Evolutionary conservation across 2,329 filamentous ascomycete species (phyloP).

Genomic region (Botryotinia globosa): DNA sequence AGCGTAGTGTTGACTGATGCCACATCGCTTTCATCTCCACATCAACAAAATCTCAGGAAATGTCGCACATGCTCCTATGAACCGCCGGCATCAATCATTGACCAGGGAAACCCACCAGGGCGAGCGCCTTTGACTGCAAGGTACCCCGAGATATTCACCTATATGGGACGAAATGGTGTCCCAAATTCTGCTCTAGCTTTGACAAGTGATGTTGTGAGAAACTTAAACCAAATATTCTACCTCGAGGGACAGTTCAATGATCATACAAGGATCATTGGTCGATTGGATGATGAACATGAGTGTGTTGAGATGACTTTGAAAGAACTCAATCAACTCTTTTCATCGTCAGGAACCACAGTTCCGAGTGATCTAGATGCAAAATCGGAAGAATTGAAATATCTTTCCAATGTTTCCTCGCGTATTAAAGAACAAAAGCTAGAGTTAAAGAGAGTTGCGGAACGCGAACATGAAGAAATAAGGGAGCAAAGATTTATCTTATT

Average conservation of each 20-base stretch:
- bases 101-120: not conserved
- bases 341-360: not conserved
- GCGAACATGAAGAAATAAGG: not conserved
- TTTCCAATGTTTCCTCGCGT: not conserved
- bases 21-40: not conserved
- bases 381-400: not conserved
- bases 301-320: not conserved
- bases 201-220: constrained; percentile 5
- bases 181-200: constrained; percentile 9
- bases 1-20: not conserved
- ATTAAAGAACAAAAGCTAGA: not conserved
- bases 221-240: constrained; percentile 10
- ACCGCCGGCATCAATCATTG: not conserved
- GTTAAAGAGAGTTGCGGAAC: not conserved
- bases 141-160: constrained; percentile 18
- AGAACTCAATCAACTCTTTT: not conserved
- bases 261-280: not conserved
- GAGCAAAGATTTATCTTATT: not conserved
- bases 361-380: not conserved
- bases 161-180: constrained; percentile 12
- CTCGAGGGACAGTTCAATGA: constrained; percentile 2
- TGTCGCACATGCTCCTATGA: constrained; percentile 4
- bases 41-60: not conserved
- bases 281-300: not conserved
- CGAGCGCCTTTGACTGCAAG: not conserved